These are phyloP conservation scores for Aegilops longissima DNA, from an alignment of 176 grass and related monocot genomes.

Conservation along the genomic window DNA sequence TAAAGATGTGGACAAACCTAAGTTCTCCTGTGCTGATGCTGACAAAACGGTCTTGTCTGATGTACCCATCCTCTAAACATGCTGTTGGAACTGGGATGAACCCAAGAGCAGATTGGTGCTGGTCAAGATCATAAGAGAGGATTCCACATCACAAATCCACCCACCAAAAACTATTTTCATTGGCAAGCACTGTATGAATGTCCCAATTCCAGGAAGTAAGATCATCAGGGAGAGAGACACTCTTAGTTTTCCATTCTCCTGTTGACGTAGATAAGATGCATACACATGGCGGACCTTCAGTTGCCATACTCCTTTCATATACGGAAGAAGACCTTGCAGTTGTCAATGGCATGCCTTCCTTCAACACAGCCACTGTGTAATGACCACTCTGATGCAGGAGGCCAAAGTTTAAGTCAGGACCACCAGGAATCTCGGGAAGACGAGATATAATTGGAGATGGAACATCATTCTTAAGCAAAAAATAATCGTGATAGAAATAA, in stretches of 20 bases:
- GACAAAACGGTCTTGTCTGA: not conserved
- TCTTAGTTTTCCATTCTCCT: not conserved
- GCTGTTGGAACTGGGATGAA: not conserved
- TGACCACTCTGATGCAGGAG: not conserved
- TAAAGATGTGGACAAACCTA: not conserved
- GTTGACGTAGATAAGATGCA: not conserved
- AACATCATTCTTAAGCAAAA: not conserved
- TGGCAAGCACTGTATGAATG: not conserved
- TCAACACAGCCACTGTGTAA: conserved; percentile 3
- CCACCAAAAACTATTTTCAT: not conserved
- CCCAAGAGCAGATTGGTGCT: not conserved
- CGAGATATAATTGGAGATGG: not conserved
- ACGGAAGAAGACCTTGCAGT: not conserved
- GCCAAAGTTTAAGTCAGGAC: not conserved
- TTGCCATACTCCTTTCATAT: not conserved
- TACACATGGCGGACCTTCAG: not conserved
- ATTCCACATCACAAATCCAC: not conserved
- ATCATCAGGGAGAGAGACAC: not conserved
- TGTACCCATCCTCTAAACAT: not conserved
- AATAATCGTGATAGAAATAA: not conserved
- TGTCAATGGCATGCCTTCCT: not conserved
- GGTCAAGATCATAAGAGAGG: not conserved
- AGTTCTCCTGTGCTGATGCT: not conserved
- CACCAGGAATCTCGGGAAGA: conserved; percentile 3
- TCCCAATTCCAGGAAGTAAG: not conserved